These are phyloP conservation scores for Heteromeles arbutifolia DNA, from an alignment of 306 rosid species.

Conservation along the genomic window DNA sequence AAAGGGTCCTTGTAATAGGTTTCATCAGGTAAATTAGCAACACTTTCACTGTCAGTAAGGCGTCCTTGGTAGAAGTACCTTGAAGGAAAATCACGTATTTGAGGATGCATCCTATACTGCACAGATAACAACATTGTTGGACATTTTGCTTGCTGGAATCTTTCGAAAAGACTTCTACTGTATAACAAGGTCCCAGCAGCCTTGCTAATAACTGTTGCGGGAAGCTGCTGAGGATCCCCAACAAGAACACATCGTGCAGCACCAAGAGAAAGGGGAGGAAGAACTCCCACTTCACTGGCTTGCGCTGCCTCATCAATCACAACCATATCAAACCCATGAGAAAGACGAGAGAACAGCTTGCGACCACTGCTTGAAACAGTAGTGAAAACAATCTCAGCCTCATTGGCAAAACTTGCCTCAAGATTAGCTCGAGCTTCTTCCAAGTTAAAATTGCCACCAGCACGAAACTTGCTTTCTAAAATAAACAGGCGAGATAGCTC, in stretches of 20 bases:
- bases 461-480: conserved; percentile 79
- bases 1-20: conserved; percentile 68
- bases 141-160: conserved; percentile 95
- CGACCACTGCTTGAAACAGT: conserved; percentile 99
- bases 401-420: conserved; percentile 98
- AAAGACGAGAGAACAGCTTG: conserved; percentile 89
- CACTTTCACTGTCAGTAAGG: conserved; percentile 84
- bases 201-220: conserved; percentile 98
- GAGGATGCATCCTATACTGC: conserved; percentile 98
- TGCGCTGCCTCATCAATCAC: conserved; percentile 99
- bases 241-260: conserved; percentile 98
- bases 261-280: conserved; percentile 96
- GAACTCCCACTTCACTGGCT: conserved; percentile 94
- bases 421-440: conserved; percentile 96
- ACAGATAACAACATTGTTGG: conserved; percentile 94
- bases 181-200: conserved; percentile 97
- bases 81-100: conserved; percentile 93
- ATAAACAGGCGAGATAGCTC: conserved; percentile 91
- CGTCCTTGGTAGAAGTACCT: conserved; percentile 96
- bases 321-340: conserved; percentile 99
- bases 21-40: conserved; percentile 74
- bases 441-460: conserved; percentile 74
- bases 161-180: conserved; percentile 92
- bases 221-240: conserved; percentile 99
- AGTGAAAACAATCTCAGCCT: conserved; percentile 95